Conservation (phyloP, 352 stramenopile genomes). For the Phytophthora constricta region DNA sequence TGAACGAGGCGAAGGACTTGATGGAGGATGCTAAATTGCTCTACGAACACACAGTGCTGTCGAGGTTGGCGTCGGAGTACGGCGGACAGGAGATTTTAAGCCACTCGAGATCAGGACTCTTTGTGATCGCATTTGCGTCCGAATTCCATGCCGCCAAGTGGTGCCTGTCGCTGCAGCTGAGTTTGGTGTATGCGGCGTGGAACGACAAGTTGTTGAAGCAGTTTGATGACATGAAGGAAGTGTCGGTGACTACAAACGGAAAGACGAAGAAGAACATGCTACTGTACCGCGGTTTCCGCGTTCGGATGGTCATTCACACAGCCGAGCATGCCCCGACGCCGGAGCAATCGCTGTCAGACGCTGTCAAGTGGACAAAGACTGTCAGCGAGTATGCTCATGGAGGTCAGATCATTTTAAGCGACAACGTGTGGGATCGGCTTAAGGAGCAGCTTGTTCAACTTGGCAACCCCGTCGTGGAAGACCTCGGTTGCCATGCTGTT, state of each 20-base stretch:
- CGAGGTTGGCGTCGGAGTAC: slow-evolving; percentile 83
- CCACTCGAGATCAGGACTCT: slow-evolving; percentile 76
- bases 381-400: slow-evolving; percentile 85
- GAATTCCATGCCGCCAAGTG: slow-evolving; percentile 90
- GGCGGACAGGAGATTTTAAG: slow-evolving; percentile 82
- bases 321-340: slow-evolving; percentile 57
- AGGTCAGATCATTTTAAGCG: slow-evolving; percentile 85
- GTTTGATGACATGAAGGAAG: slow-evolving; percentile 84
- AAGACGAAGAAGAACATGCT: slow-evolving; percentile 81
- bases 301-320: slow-evolving; percentile 89
- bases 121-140: slow-evolving; percentile 85
- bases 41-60: slow-evolving; percentile 89
- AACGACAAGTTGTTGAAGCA: slow-evolving; percentile 89
- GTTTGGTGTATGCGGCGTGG: slow-evolving; percentile 86
- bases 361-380: slow-evolving; percentile 86
- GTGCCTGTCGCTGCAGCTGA: slow-evolving; percentile 86
- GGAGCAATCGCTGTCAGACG: slow-evolving; percentile 72
- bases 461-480: slow-evolving; percentile 89
- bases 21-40: slow-evolving; percentile 89
- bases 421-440: slow-evolving; percentile 86
- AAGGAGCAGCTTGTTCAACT: slow-evolving; percentile 89
- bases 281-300: slow-evolving; percentile 84
- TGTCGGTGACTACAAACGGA: slow-evolving; percentile 56
- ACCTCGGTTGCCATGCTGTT: slow-evolving; percentile 78
- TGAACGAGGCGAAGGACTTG: slow-evolving; percentile 74